Evolutionary conservation across 257 asterid species (phyloP).

Genomic region (Solanum raphanifolium): DNA sequence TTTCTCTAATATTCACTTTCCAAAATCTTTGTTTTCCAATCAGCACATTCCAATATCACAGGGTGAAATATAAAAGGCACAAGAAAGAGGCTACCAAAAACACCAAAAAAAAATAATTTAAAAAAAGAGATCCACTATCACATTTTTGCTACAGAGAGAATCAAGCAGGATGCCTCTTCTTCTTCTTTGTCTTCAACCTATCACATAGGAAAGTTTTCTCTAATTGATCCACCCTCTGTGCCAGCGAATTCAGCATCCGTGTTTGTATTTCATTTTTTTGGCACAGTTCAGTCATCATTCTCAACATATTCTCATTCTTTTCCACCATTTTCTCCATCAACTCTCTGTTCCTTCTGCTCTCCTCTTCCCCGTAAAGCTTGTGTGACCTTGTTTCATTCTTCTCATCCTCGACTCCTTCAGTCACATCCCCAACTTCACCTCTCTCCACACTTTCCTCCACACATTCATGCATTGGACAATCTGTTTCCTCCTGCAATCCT

Average conservation of each 20-base stretch:
- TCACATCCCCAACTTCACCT: neutral
- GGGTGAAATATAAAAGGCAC: neutral
- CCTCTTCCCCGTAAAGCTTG: neutral
- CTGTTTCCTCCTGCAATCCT: neutral
- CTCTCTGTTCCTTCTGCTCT: conserved; percentile 14
- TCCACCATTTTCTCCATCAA: conserved; percentile 45
- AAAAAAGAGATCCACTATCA: neutral
- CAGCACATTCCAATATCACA: neutral
- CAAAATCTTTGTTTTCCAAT: neutral
- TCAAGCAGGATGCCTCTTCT: conserved; percentile 4
- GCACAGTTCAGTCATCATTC: conserved; percentile 39
- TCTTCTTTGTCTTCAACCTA: conserved; percentile 27
- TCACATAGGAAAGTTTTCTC: conserved; percentile 48
- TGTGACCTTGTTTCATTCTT: neutral
- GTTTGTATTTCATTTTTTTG: conserved; percentile 43
- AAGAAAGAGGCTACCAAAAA: neutral
- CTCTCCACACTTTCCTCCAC: neutral
- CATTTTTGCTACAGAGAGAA: neutral
- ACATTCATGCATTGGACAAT: neutral
- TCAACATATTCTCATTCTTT: conserved; percentile 58
- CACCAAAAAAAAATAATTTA: fast-evolving
- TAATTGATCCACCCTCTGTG: conserved; percentile 40
- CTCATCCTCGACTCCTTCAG: neutral
- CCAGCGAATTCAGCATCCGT: conserved; percentile 25
- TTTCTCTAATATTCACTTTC: neutral